A percentile compares a stretch with the other conserved stretches of the same genome.
phyloP scores from a whole-genome alignment of 73 alveolate species.

The Blepharisma japonicum region DNA sequence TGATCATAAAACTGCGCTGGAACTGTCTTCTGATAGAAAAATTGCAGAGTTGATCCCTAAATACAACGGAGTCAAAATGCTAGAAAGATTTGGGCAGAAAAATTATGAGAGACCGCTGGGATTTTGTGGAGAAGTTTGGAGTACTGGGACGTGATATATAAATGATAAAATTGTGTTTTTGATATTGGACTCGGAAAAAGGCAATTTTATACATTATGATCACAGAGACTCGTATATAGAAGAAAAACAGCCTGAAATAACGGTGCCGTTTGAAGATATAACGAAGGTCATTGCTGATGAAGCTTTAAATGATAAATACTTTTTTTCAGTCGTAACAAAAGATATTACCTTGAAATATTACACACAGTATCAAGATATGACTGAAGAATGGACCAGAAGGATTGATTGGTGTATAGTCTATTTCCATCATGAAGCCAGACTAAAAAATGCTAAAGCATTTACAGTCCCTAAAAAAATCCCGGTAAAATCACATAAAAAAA shows the following conservation, averaged over 20 bases:
- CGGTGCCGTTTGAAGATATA: neutral
- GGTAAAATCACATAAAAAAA: constrained; percentile 26
- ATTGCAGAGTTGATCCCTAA: constrained; percentile 51
- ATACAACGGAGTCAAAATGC: constrained; percentile 37
- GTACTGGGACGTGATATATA: constrained; percentile 20
- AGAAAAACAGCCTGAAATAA: neutral
- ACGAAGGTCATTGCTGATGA: neutral
- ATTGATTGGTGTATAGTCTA: neutral
- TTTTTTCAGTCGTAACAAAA: neutral
- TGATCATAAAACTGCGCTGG: constrained; percentile 54
- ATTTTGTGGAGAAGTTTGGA: neutral
- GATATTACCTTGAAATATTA: neutral
- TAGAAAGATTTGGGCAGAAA: neutral
- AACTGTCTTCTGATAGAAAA: constrained; percentile 47
- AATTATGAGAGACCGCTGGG: neutral
- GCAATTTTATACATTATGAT: neutral
- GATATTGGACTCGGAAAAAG: neutral
- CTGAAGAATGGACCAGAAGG: neutral
- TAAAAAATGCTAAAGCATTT: neutral
- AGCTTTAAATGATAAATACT: neutral
- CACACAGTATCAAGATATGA: constrained; percentile 18
- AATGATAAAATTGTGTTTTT: neutral
- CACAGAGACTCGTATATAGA: neutral
- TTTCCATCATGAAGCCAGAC: neutral
- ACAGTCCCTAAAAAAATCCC: constrained; percentile 23